Conservation (phyloP, 176 grass and related monocot species). For the Carex cristatella region DNA sequence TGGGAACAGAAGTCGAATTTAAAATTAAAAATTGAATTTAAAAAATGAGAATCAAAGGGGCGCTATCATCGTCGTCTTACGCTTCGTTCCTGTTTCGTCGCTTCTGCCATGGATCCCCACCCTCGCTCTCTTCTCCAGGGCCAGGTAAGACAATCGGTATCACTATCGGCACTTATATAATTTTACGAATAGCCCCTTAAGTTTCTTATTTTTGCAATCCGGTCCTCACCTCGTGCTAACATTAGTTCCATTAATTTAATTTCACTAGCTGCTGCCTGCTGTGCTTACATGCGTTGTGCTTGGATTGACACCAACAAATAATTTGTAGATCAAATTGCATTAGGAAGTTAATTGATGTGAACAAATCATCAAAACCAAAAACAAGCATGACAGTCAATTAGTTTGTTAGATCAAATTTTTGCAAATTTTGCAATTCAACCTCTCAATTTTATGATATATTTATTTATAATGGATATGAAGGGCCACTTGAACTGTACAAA, state of each 20-base stretch:
- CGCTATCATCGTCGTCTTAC: not conserved
- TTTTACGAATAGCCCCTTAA: not conserved
- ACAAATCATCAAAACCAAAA: not conserved
- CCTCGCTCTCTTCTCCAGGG: not conserved
- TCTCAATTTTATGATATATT: slow-evolving; percentile 8
- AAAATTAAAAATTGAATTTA: not conserved
- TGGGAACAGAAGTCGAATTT: not conserved
- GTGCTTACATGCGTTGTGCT: not conserved
- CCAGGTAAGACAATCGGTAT: not conserved
- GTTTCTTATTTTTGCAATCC: not conserved
- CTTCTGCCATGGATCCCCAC: slow-evolving; percentile 24
- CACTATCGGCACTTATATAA: not conserved
- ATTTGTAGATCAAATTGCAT: not conserved
- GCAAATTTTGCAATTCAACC: not conserved
- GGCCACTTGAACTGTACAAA: slow-evolving; percentile 69
- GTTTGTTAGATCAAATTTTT: not conserved
- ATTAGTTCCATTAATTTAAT: not conserved
- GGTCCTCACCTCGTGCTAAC: not conserved
- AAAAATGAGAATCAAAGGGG: slow-evolving; percentile 15
- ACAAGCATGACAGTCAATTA: not conserved
- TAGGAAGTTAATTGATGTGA: not conserved
- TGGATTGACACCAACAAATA: not conserved
- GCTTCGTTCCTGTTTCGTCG: slow-evolving; percentile 17
- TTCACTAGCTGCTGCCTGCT: not conserved
- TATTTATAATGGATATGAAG: slow-evolving; percentile 29